These are phyloP conservation scores for Skeletonema potamos DNA, from an alignment of 108 stramenopile species.

Conservation along the genomic window DNA sequence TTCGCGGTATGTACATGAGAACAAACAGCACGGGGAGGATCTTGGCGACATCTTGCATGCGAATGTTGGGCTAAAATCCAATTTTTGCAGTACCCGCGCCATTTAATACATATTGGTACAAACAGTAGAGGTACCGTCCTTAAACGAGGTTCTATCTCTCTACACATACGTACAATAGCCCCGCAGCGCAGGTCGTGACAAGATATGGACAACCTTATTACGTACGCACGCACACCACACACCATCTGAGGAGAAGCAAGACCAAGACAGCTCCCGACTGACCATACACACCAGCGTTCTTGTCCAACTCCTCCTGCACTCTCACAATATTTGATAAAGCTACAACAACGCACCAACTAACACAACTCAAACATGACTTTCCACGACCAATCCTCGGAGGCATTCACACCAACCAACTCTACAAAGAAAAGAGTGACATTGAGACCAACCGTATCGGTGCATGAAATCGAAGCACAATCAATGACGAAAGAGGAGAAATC, in stretches of 20 bases:
- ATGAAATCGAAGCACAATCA: not conserved
- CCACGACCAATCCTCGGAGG: not conserved
- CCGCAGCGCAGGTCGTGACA: no score
- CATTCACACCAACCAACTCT: not conserved
- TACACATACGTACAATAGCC: no score
- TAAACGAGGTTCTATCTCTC: no score
- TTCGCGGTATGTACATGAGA: no score
- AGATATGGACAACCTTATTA: no score
- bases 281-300: not conserved
- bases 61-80: no score
- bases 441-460: constrained; percentile 5
- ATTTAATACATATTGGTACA: no score
- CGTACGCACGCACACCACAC: not conserved
- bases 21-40: no score
- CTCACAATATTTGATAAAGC: not conserved
- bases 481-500: constrained; percentile 8
- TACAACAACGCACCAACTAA: not conserved
- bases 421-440: constrained; percentile 10
- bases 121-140: no score
- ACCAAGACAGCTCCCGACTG: not conserved
- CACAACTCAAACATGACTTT: not conserved
- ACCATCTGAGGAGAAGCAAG: not conserved
- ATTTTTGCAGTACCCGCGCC: no score
- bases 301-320: not conserved
- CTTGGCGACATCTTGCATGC: no score